phyloP scores from a whole-genome alignment of 176 grass and related monocot species.

The Oryza meyeriana region DNA sequence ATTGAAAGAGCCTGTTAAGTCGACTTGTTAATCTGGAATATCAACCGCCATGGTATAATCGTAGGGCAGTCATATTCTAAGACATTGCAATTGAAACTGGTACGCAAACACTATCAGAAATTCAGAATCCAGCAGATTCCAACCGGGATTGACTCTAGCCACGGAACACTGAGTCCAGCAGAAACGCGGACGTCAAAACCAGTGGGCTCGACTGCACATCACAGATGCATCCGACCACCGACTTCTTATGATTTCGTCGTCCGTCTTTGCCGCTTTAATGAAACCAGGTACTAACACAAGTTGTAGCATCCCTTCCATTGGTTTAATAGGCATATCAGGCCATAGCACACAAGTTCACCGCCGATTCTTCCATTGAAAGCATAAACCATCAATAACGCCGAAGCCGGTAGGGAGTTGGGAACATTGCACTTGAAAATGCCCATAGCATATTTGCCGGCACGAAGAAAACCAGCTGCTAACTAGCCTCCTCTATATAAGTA shows the following conservation, averaged over 20 bases:
- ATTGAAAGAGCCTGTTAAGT: neutral
- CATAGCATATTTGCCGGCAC: neutral
- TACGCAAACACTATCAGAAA: neutral
- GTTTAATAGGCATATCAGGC: neutral
- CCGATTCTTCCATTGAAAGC: neutral
- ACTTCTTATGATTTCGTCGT: neutral
- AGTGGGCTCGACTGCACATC: neutral
- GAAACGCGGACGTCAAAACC: neutral
- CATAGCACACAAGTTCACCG: neutral
- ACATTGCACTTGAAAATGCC: slow-evolving; percentile 6
- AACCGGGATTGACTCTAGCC: neutral
- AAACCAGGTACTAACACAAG: neutral
- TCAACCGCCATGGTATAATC: neutral
- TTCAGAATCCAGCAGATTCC: neutral
- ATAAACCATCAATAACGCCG: neutral
- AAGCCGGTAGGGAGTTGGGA: neutral
- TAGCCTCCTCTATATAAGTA: neutral
- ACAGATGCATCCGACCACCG: neutral
- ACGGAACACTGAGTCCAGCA: neutral
- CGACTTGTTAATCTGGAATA: neutral
- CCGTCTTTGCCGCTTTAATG: neutral
- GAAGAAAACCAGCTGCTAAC: neutral
- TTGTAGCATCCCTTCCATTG: neutral
- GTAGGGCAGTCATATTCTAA: neutral
- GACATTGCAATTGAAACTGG: neutral